A percentile compares a stretch with the other conserved stretches of the same genome.
These are phyloP conservation scores for Xylariaceae sp. DNA, from an alignment of 2,329 filamentous ascomycete species.

Conservation along the genomic window DNA sequence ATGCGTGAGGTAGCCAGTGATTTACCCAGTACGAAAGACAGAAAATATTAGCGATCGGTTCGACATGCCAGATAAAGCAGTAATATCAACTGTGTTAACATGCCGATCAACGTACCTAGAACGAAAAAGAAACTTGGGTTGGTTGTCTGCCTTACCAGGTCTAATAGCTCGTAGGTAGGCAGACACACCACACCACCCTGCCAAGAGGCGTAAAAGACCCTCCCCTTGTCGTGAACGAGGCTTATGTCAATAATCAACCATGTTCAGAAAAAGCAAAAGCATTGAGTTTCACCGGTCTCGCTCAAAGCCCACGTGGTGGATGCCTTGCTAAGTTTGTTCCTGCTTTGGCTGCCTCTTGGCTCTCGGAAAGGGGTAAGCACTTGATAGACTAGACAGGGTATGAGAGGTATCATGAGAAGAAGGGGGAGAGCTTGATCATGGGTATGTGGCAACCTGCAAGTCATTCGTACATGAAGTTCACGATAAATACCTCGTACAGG, in stretches of 20 bases:
- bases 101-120: no score
- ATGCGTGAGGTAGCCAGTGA: no score
- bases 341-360: not conserved
- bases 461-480: constrained; percentile 7
- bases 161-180: no score
- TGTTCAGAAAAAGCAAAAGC: not conserved
- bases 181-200: no score
- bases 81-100: no score
- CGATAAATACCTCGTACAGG: no score
- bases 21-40: no score
- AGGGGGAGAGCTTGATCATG: not conserved
- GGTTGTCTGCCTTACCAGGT: no score
- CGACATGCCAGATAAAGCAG: no score
- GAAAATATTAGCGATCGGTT: no score
- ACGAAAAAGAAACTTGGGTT: not conserved
- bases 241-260: not conserved
- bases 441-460: constrained; percentile 3
- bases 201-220: not conserved
- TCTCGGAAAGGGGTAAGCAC: no score
- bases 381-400: no score
- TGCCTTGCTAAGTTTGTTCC: not conserved
- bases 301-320: not conserved
- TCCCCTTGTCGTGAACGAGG: not conserved
- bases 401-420: not conserved
- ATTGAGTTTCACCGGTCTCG: not conserved